phyloP scores from a whole-genome alignment of 345 rosid species.

The Heritiera fomes region DNA sequence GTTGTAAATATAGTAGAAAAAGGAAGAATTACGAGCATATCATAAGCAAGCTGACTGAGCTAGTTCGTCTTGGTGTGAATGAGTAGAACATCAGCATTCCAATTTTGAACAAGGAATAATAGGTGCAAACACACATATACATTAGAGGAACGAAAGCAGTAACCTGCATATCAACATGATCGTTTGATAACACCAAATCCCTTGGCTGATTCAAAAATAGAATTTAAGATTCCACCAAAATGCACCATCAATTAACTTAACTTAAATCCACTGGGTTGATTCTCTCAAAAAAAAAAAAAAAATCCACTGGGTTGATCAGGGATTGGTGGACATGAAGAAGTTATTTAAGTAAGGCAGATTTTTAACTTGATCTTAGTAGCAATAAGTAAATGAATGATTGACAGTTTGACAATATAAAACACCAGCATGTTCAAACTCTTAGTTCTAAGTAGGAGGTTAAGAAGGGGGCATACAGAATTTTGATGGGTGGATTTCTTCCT shows the following conservation, averaged over 20 bases:
- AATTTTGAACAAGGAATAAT: constrained; percentile 70
- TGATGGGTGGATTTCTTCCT: background rate
- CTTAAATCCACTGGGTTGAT: background rate
- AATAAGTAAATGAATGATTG: background rate
- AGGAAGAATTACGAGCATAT: constrained; percentile 65
- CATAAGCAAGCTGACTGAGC: constrained; percentile 85
- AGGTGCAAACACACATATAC: constrained; percentile 87
- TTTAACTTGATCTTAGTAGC: background rate
- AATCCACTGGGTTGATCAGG: background rate
- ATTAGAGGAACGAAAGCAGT: constrained; percentile 69
- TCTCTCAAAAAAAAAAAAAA: too few relatives aligned
- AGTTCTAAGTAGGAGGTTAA: background rate
- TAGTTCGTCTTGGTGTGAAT: constrained; percentile 70
- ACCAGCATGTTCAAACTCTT: background rate
- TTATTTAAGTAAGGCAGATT: background rate
- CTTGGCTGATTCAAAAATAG: background rate
- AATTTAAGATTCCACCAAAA: background rate
- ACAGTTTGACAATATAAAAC: background rate
- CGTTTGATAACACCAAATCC: background rate
- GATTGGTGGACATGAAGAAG: background rate
- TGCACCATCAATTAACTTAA: constrained; percentile 9
- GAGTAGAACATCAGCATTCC: constrained; percentile 91
- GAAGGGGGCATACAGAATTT: background rate
- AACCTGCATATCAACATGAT: constrained; percentile 42
- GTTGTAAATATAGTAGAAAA: background rate